phyloP scores from a whole-genome alignment of 2,329 filamentous ascomycete species.

The Talaromyces sp. region DNA sequence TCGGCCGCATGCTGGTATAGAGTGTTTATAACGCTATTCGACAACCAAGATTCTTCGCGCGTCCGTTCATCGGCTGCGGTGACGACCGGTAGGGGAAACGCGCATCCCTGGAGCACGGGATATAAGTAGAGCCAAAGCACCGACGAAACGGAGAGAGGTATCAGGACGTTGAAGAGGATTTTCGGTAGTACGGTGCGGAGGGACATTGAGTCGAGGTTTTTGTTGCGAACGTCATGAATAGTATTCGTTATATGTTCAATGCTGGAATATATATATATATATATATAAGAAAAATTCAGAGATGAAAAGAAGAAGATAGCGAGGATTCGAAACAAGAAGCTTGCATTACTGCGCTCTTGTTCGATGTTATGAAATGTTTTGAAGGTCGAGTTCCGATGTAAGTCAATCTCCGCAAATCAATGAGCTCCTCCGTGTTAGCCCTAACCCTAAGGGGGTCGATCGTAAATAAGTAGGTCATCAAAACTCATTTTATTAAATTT shows the following conservation, averaged over 20 bases:
- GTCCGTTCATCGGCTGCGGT: not conserved
- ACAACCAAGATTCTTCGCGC: not conserved
- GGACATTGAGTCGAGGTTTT: constrained; percentile 42
- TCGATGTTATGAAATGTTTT: not conserved
- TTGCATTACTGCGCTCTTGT: not conserved
- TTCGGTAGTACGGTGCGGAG: constrained; percentile 46
- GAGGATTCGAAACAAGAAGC: not conserved
- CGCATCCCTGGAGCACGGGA: constrained; percentile 74
- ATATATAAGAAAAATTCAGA: not conserved
- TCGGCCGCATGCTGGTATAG: constrained; percentile 36
- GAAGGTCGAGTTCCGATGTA: not conserved
- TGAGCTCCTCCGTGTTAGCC: not conserved
- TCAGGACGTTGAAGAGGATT: constrained; percentile 46
- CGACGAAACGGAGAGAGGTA: constrained; percentile 66
- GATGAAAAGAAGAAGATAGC: not conserved
- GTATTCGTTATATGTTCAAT: not conserved
- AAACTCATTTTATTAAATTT: not conserved
- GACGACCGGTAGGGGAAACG: constrained; percentile 60
- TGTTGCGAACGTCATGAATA: constrained; percentile 9
- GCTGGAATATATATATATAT: not conserved
- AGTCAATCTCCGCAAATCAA: not conserved
- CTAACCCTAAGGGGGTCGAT: not conserved
- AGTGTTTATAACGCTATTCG: constrained; percentile 32
- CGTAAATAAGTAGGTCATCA: not conserved
- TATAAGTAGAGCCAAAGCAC: constrained; percentile 85